Evolutionary conservation across 2,329 filamentous ascomycete genomes (phyloP), one percentile per base, ranked within the genome.

Genomic region (Aureobasidium sp.): DNA sequence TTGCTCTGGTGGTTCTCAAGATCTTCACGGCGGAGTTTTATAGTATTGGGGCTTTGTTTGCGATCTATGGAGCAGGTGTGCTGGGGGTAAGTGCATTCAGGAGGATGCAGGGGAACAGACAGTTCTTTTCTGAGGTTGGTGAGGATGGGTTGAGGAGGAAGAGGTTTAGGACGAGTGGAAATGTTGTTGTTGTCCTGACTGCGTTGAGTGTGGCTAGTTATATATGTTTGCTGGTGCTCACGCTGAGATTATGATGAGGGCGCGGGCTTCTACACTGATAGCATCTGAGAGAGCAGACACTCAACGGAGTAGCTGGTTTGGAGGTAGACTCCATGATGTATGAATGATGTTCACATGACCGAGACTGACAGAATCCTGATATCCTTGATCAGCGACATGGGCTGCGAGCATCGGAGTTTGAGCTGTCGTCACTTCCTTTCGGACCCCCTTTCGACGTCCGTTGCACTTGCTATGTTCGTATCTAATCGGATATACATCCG

Each of bases 21-120:
- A 95, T 99, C 75, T 97, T 99, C 78, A 97, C 91, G 9, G 84
- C 87, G 58, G 94, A 97, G 72, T 97, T 99, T 79, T 97, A 97
- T 77, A 86, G 88, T 68, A 96, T 97, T 65, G 94, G 94, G 69
- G 94, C 94, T 7, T 81, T 99, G 36, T 97, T 97, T 73, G 92
- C 94, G 47, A 87, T 91, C 53, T 97, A 97, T 71, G 94, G 93
- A 14, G 86, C 87, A 3, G 90, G 90, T 7, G 84, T 99, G 52
- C 79, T 97, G 71, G 80, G 90, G 29, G 90, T 95, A 64, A 89
- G 91, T 68, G 79, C 91, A 60, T 95, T 95, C 75, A 84, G 94
- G 63, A 86, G 94, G 60, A 90, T 92, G 71, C 90, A 97, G 76
- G 92, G 94, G 62, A 96, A 97, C 71, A 84, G 86, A 66, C 93